Evolutionary conservation across 495 filamentous ascomycete genomes (phyloP).

Genomic region (Margaritispora aquatica): DNA sequence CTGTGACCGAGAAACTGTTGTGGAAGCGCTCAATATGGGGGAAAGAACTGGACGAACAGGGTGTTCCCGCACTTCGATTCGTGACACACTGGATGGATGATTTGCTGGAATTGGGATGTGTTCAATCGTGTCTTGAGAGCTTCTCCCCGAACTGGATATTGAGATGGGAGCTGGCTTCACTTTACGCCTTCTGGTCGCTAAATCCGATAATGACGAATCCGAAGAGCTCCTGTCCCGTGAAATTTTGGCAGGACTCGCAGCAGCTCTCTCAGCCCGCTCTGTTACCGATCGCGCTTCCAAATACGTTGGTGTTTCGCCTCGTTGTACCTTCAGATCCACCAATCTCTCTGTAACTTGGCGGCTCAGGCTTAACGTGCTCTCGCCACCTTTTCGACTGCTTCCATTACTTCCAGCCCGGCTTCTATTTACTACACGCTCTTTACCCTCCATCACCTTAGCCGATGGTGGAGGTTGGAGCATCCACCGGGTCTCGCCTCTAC

Average conservation of each 20-base stretch:
- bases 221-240: conserved; percentile 8
- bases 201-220: conserved; percentile 8
- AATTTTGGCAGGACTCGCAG: not conserved
- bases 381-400: conserved; percentile 27
- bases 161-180: conserved; percentile 16
- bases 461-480: conserved; percentile 86
- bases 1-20: not conserved
- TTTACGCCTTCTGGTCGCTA: conserved; percentile 6
- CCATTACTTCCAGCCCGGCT: conserved; percentile 42
- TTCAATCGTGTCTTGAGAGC: conserved; percentile 9
- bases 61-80: conserved; percentile 8
- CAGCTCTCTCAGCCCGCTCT: not conserved
- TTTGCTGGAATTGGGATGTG: conserved; percentile 10
- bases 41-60: conserved; percentile 8
- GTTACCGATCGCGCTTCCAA: conserved; percentile 4
- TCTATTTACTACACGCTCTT: conserved; percentile 51
- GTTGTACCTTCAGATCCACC: conserved; percentile 27
- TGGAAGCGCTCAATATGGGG: conserved; percentile 17
- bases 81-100: not conserved
- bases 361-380: conserved; percentile 27
- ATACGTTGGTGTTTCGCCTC: conserved; percentile 18
- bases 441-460: conserved; percentile 82
- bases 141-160: conserved; percentile 6
- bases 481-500: conserved; percentile 68
- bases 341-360: conserved; percentile 31